These are phyloP conservation scores for Pichia terricola DNA, from an alignment of 1,139 yeast genomes.

Conservation along the genomic window DNA sequence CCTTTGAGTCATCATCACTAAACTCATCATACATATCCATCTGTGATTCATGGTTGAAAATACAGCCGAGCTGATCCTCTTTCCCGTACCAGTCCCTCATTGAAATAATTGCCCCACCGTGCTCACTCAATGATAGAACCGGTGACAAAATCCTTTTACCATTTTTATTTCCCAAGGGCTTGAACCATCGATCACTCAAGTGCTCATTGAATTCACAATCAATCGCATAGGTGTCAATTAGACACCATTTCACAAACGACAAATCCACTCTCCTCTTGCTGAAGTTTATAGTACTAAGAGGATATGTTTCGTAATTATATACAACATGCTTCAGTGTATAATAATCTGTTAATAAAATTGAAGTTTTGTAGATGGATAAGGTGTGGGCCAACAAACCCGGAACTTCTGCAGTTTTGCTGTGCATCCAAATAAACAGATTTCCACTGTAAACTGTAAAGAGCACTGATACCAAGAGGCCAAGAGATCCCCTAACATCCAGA, in stretches of 20 bases:
- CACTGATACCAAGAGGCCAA: constrained; percentile 78
- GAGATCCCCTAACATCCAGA: constrained; percentile 76
- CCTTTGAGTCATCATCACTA: constrained; percentile 16
- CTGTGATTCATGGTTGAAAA: constrained; percentile 25
- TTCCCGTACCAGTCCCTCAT: constrained; percentile 85
- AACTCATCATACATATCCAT: constrained; percentile 21
- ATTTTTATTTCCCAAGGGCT: constrained; percentile 77
- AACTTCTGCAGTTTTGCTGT: constrained; percentile 61
- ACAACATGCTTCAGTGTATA: constrained; percentile 88
- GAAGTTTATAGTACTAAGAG: constrained; percentile 72
- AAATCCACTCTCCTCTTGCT: constrained; percentile 76
- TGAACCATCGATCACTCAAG: constrained; percentile 82
- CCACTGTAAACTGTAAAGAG: constrained; percentile 81
- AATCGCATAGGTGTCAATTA: constrained; percentile 83
- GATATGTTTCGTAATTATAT: constrained; percentile 85
- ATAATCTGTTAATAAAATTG: constrained; percentile 75
- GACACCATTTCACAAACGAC: constrained; percentile 76
- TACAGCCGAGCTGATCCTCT: constrained; percentile 48
- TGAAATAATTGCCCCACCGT: constrained; percentile 93
- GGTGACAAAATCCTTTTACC: constrained; percentile 83
- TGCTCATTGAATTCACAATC: constrained; percentile 92
- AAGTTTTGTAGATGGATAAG: constrained; percentile 60
- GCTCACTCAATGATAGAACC: constrained; percentile 78
- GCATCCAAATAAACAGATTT: constrained; percentile 71
- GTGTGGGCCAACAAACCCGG: constrained; percentile 86